Base-by-base conservation (phyloP, 805 yeast genomes). In the Ogataea corticis region DNA sequence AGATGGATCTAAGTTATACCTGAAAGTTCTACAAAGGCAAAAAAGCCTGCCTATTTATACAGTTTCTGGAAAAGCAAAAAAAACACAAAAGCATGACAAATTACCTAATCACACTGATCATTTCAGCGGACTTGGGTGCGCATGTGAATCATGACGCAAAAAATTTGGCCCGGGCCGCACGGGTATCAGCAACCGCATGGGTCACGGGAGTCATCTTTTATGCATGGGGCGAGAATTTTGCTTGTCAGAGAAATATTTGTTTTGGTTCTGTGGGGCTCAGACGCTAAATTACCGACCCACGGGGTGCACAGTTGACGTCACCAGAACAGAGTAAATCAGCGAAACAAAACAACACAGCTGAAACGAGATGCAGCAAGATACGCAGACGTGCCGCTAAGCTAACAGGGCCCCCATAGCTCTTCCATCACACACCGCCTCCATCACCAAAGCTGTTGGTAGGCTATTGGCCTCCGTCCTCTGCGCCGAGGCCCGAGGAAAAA, bases 131-230 rank as follows among this genome's bases (percentile, higher is more conserved):
- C 25, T 21, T 21, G 25, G 25, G 25, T 5, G 9, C 33, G 16
- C 16, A 15, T 3, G 36, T 33, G 36, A 33, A 17, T 33, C 36
- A 33, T 33, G 13, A 3, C 10, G 18, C n/a, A 11, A 6, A 28
- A 28, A 28, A 4, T 13, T 28, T n/a, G 15, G 6, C 16, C 36
- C 36, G 36, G 36, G 14, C 36, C 14, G 17, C 21, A 7, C 36
- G 36, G 25, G 17, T 14, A 17, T 33, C 16, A 7, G 36, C 25
- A 33, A 18, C 25, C 36, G 36, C 21, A 18, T 7, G 36, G 33
- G 36, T 33, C 36, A 33, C 25, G 36, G n/a, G 36, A 33, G 36
- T 33, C 36, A 33, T 33, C 25, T 18, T 7, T 13, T n/a, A 33
- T 33, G 36, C 36, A 33, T 18, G 36, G 36, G 36, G 33, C 11